phyloP scores from a whole-genome alignment of 352 stramenopile species.

The Nothophytophthora sp. region DNA sequence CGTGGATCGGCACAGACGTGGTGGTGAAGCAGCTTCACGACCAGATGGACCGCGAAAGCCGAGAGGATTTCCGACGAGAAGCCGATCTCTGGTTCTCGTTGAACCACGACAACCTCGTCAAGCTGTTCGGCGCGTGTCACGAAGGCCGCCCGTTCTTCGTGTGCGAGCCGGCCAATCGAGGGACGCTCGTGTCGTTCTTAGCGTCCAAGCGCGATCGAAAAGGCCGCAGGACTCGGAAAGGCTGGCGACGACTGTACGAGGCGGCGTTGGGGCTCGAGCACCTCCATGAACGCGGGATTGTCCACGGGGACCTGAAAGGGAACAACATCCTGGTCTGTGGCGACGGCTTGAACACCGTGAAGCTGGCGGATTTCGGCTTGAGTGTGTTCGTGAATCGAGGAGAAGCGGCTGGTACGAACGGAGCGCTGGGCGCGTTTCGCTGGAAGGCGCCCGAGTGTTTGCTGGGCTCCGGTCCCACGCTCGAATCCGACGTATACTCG shows the following conservation, averaged over 20 bases:
- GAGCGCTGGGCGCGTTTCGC: not conserved
- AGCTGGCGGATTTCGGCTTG: constrained; percentile 30
- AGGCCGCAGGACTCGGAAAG: too few species aligned
- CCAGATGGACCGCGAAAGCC: not conserved
- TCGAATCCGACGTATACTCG: constrained; percentile 18
- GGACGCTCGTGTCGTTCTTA: constrained; percentile 3
- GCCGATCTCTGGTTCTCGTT: constrained; percentile 10
- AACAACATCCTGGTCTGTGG: constrained; percentile 30
- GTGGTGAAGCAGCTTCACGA: constrained; percentile 10
- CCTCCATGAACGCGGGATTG: constrained; percentile 9
- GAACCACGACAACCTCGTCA: constrained; percentile 22
- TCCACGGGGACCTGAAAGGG: constrained; percentile 27
- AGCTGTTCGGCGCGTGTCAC: constrained; percentile 15
- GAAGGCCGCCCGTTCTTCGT: constrained; percentile 13
- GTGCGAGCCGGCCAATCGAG: constrained; percentile 8
- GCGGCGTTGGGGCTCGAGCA: constrained; percentile 8
- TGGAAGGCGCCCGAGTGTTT: constrained; percentile 19
- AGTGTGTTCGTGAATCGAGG: not conserved
- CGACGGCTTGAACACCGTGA: constrained; percentile 18
- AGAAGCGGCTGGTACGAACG: not conserved
- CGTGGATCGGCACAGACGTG: constrained; percentile 16
- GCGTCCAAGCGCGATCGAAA: not conserved
- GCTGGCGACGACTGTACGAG: constrained; percentile 11
- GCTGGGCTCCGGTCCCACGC: not conserved
- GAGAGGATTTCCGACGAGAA: constrained; percentile 10